A percentile compares a stretch with the other conserved stretches of the same genome.
phyloP scores from a whole-genome alignment of 2,329 filamentous ascomycete genomes.

The Phialocephala subalpina region DNA sequence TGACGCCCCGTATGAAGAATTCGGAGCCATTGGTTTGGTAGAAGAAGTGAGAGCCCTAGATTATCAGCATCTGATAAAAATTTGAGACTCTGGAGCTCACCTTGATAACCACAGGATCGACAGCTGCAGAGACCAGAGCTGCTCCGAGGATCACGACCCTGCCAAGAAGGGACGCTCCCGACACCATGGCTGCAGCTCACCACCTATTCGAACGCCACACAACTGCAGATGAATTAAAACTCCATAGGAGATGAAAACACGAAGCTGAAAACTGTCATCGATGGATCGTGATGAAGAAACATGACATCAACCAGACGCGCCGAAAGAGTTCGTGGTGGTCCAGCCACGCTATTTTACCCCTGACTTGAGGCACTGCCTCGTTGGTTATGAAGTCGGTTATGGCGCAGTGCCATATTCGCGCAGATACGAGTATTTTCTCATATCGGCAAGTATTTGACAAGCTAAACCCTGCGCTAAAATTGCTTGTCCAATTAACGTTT shows the following conservation, averaged over 20 bases:
- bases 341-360: not conserved
- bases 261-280: conserved; percentile 1
- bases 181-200: conserved; percentile 3
- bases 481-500: conserved; percentile 4
- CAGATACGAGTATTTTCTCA: conserved; percentile 1
- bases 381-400: not conserved
- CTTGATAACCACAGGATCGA: conserved; percentile 57
- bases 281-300: conserved; percentile 14
- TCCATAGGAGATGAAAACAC: not conserved
- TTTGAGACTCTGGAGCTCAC: conserved; percentile 20
- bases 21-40: conserved; percentile 66
- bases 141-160: conserved; percentile 16
- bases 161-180: not conserved
- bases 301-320: conserved; percentile 14
- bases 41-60: conserved; percentile 26
- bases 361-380: not conserved
- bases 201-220: conserved; percentile 1
- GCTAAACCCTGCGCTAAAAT: not conserved
- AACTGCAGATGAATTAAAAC: not conserved
- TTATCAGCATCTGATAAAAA: not conserved
- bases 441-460: not conserved
- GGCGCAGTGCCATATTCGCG: not conserved
- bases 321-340: conserved; percentile 4
- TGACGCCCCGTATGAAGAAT: conserved; percentile 66
- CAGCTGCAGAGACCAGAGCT: conserved; percentile 52